Evolutionary conservation across 202 grass and related monocot species (phyloP), one percentile per base, ranked within the genome.

Genomic region (Brachypodium distachyon): DNA sequence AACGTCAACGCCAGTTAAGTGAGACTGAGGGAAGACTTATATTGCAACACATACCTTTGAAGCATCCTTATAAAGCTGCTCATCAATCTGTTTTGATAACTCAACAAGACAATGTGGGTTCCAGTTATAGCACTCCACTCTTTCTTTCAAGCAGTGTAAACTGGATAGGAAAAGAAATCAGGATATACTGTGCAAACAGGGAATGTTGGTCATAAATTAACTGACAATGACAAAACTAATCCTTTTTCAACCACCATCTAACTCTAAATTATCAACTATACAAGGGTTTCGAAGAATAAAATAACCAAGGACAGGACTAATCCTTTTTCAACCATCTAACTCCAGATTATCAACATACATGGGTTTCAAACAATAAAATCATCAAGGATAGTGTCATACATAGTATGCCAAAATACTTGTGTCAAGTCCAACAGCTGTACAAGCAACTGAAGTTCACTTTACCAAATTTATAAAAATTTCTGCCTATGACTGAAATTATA

Each of bases 91-190:
- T 83, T 25, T 79, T 47, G 80, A 68, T 61, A 61, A 10, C 38
- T 32, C 13, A 26, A 10, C 8, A 67, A 83, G 28, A 52, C 17
- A 23, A 67, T 67, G 59, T 31, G 27, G 61, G 26, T 28, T 58
- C 10, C 16, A 53, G 44, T 52, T 62, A 79, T 22, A 29, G 39
- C 79, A 87, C 4, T 37, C 8, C n/a, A 47, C 18, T 21, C 9
- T 51, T 26, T 51, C 63, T 74, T 74, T 83, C 37, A 87, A 75
- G 52, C 43, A 79, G 31, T n/a, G 17, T 54, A 46, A 17, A 83
- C 85, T 87, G 80, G 22, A 79, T 53, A 68, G 34, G 18, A 61
- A 67, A 62, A 86, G 33, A 68, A 32, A 69, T 74, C 27, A 83
- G 69, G 56, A 79, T 47, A 52, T 47, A 31, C 0, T 43, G 26